Evolutionary conservation across 208 protist species (phyloP).

Genomic region (Plasmodiophora brassicae): DNA sequence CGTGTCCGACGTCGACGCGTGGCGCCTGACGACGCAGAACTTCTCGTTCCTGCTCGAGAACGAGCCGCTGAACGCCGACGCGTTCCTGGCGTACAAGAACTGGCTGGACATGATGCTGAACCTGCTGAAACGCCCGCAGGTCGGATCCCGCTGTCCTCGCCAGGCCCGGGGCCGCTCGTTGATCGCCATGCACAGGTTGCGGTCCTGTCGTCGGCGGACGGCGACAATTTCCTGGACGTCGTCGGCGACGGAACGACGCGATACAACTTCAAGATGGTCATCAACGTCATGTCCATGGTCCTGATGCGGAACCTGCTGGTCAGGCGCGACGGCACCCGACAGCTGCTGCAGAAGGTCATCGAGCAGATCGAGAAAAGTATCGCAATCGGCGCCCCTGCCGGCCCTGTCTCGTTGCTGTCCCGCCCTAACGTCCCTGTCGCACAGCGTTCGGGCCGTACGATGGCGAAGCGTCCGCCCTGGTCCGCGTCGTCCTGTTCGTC

Average conservation of each 20-base stretch:
- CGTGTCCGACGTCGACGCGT: background rate
- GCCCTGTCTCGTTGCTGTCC: background rate
- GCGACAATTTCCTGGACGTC: slow-evolving; percentile 10
- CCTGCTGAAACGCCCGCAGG: background rate
- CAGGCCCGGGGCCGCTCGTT: background rate
- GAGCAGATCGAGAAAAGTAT: background rate
- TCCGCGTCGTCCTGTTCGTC: background rate
- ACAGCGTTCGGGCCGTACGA: background rate
- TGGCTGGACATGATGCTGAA: background rate
- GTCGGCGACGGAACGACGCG: background rate
- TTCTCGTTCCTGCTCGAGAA: slow-evolving; percentile 1
- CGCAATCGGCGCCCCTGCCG: background rate
- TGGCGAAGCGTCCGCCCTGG: background rate
- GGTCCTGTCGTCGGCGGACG: background rate
- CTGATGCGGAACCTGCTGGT: background rate
- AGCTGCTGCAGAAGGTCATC: background rate
- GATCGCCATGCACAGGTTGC: background rate
- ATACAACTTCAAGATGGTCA: slow-evolving; percentile 1
- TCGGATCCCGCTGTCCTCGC: background rate
- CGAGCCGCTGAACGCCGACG: background rate
- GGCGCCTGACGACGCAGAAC: background rate
- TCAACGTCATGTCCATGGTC: background rate
- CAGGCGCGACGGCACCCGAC: background rate
- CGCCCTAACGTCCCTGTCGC: background rate
- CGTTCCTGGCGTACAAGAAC: background rate